A percentile compares a stretch with the other conserved stretches of the same genome.
Evolutionary conservation across 257 asterid species (phyloP).

Genomic region (Solanum medicagineum): DNA sequence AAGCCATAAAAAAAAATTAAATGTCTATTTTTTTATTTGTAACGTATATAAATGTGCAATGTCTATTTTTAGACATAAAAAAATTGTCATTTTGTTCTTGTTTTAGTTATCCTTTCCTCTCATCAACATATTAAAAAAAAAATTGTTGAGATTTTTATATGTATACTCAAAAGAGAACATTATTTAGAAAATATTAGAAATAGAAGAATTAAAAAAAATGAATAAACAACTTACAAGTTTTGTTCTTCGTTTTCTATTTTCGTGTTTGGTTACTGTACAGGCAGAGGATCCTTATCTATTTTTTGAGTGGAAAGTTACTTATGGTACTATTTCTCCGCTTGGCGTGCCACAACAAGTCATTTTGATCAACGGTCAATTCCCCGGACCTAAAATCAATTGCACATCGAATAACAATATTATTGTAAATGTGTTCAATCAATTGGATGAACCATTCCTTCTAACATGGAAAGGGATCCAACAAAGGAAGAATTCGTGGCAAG

Average conservation of each 20-base stretch:
- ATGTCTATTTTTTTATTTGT: neutral
- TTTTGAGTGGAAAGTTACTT: neutral
- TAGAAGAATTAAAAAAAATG: neutral
- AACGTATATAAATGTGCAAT: neutral
- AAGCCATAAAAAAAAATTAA: neutral
- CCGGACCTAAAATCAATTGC: neutral
- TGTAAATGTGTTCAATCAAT: neutral
- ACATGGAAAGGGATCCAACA: conserved; percentile 2
- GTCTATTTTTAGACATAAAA: neutral
- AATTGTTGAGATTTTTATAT: neutral
- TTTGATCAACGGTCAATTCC: neutral
- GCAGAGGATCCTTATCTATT: neutral
- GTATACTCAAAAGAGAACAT: neutral
- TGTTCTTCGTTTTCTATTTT: neutral
- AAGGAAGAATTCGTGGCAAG: conserved; percentile 7
- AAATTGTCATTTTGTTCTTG: neutral
- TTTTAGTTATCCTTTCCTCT: neutral
- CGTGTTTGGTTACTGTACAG: neutral
- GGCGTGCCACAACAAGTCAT: conserved; percentile 5
- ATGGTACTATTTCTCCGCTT: neutral
- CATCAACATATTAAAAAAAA: neutral
- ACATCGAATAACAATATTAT: neutral
- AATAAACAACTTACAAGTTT: neutral
- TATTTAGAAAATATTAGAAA: neutral
- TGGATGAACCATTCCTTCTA: neutral